These are phyloP conservation scores for Alternaria triticimaculans DNA, from an alignment of 2,329 filamentous ascomycete species.

Conservation along the genomic window DNA sequence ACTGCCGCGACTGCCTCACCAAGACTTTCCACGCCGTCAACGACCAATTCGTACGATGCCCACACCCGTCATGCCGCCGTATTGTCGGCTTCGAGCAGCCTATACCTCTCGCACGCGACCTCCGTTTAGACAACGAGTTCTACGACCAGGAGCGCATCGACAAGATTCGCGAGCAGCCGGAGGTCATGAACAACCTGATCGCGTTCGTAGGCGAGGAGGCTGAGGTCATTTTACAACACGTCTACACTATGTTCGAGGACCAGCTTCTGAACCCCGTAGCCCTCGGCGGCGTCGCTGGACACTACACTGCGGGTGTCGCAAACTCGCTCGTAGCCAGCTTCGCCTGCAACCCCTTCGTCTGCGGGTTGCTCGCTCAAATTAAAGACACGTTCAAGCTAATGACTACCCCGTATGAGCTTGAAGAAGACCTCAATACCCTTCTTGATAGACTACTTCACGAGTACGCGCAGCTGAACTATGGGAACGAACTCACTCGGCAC, in stretches of 20 bases:
- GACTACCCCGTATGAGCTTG: constrained; percentile 8
- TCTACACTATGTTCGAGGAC: constrained; percentile 10
- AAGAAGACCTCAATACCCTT: constrained; percentile 1
- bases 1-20: constrained; percentile 18
- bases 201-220: constrained; percentile 12
- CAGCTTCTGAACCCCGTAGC: constrained; percentile 11
- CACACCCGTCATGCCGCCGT: constrained; percentile 3
- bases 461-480: background rate
- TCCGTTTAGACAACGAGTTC: constrained; percentile 3
- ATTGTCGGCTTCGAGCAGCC: constrained; percentile 6
- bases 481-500: background rate
- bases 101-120: background rate
- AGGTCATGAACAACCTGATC: constrained; percentile 17
- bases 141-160: constrained; percentile 8
- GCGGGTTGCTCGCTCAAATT: constrained; percentile 3
- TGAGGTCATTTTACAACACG: background rate
- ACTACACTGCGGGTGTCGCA: background rate
- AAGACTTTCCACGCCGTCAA: constrained; percentile 1
- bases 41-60: constrained; percentile 14
- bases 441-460: background rate
- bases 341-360: constrained; percentile 2
- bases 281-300: constrained; percentile 1
- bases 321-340: background rate
- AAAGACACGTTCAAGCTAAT: background rate
- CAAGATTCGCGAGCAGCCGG: constrained; percentile 9